These are phyloP conservation scores for Hibiscus syriacus DNA, from an alignment of 345 rosid species.

Conservation along the genomic window DNA sequence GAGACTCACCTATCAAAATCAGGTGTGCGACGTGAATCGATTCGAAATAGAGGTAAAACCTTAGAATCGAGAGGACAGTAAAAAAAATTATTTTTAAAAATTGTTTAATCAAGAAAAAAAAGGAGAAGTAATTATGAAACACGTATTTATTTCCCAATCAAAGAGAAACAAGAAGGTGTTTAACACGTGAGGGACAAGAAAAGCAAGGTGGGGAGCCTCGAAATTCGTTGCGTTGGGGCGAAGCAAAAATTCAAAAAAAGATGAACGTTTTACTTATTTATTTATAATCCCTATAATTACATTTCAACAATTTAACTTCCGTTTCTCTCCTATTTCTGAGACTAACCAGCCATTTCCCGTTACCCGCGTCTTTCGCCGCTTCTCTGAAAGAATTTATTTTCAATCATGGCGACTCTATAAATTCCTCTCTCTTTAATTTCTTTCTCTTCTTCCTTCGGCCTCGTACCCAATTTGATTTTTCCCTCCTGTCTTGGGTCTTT, in stretches of 20 bases:
- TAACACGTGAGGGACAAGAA: neutral
- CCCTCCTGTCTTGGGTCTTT: neutral
- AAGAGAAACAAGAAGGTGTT: neutral
- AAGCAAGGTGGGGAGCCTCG: neutral
- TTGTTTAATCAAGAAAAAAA: too few relatives aligned
- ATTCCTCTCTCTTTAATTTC: too few relatives aligned
- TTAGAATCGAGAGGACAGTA: too few relatives aligned
- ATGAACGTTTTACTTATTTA: too few relatives aligned
- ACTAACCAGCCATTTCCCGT: neutral
- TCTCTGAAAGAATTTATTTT: neutral
- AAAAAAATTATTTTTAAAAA: too few relatives aligned
- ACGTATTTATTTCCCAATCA: too few relatives aligned
- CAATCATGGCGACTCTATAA: conserved; percentile 7
- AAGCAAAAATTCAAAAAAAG: too few relatives aligned
- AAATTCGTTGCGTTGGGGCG: neutral
- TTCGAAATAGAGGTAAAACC: too few relatives aligned
- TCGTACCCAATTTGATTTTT: neutral
- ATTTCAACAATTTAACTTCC: neutral
- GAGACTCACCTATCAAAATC: too few relatives aligned
- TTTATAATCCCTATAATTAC: neutral
- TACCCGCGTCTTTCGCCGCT: neutral
- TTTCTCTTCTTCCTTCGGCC: neutral
- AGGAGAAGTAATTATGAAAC: too few relatives aligned
- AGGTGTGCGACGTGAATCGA: too few relatives aligned
- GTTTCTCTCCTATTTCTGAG: neutral